A percentile compares a stretch with the other conserved stretches of the same genome.
Conservation (phyloP, 768 basidiomycete species). For the Galerina sulciceps region DNA sequence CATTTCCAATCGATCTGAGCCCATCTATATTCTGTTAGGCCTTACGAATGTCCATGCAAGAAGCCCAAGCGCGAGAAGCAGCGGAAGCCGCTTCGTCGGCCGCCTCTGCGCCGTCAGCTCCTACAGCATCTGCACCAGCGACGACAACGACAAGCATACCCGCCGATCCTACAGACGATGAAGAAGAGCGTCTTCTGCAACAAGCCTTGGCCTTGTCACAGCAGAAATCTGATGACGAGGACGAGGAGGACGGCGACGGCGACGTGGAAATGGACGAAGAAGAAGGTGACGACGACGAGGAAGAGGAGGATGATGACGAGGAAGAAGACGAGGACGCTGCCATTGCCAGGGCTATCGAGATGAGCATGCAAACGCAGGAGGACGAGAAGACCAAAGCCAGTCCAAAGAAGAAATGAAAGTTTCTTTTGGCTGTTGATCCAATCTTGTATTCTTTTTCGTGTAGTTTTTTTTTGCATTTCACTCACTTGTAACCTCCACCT, state of each 20-base stretch:
- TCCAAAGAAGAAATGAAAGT: slow-evolving; percentile 32
- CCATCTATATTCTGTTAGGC: slow-evolving; percentile 55
- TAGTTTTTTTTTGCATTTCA: no score
- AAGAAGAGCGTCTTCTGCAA: slow-evolving; percentile 79
- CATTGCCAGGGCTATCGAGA: slow-evolving; percentile 88
- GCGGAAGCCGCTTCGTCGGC: slow-evolving; percentile 50
- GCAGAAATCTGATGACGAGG: slow-evolving; percentile 77
- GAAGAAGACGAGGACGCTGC: slow-evolving; percentile 81
- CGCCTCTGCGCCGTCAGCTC: slow-evolving; percentile 34
- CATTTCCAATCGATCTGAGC: not conserved
- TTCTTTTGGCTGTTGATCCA: not conserved
- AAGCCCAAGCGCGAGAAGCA: slow-evolving; percentile 80
- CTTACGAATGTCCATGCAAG: slow-evolving; percentile 96
- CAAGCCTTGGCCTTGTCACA: slow-evolving; percentile 78
- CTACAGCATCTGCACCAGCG: slow-evolving; percentile 41
- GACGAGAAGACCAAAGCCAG: slow-evolving; percentile 49
- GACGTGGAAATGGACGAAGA: slow-evolving; percentile 71
- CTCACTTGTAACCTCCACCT: no score
- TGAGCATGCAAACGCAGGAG: slow-evolving; percentile 83
- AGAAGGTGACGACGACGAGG: slow-evolving; percentile 69
- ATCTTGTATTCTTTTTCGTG: not conserved
- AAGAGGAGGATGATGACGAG: slow-evolving; percentile 63
- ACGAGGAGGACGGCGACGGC: slow-evolving; percentile 70
- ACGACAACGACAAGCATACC: slow-evolving; percentile 31
- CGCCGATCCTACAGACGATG: slow-evolving; percentile 58